Evolutionary conservation across 1,139 yeast genomes (phyloP).

Genomic region (Wickerhamomyces sp.): DNA sequence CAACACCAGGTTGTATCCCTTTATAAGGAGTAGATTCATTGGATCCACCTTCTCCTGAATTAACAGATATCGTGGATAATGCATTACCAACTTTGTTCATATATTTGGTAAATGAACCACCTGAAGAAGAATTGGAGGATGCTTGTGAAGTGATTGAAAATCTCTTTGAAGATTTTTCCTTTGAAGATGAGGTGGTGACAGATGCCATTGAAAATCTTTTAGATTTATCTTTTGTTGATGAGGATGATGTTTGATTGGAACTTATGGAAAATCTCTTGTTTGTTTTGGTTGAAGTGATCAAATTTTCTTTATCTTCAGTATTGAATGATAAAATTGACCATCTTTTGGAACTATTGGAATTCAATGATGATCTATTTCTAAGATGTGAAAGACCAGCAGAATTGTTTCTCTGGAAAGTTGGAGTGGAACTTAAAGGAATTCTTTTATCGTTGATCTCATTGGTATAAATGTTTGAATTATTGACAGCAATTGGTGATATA

Average conservation of each 20-base stretch:
- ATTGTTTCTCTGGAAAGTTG: constrained; percentile 16
- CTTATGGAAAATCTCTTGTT: constrained; percentile 15
- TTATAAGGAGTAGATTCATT: constrained; percentile 20
- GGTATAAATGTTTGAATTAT: constrained; percentile 5
- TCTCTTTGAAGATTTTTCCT: constrained; percentile 10
- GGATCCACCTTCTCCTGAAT: constrained; percentile 16
- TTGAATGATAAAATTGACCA: constrained; percentile 23
- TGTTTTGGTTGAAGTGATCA: constrained; percentile 2
- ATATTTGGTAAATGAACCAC: constrained; percentile 22
- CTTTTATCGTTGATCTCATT: constrained; percentile 17
- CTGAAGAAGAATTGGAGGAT: constrained; percentile 13
- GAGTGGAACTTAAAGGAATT: constrained; percentile 12
- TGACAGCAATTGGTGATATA: constrained; percentile 10
- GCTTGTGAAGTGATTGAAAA: constrained; percentile 12
- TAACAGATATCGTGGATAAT: constrained; percentile 22
- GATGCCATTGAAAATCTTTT: constrained; percentile 22
- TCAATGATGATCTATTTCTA: constrained; percentile 19
- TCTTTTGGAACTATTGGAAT: constrained; percentile 21
- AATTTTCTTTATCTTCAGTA: constrained; percentile 15
- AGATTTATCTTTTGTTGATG: constrained; percentile 11
- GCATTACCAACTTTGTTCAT: constrained; percentile 26
- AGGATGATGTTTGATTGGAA: constrained; percentile 9
- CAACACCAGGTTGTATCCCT: constrained; percentile 20
- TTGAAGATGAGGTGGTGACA: constrained; percentile 11
- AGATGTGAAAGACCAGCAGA: constrained; percentile 17